Evolutionary conservation across 2,329 filamentous ascomycete species (phyloP), one percentile per base, ranked within the genome.

Genomic region (Amphichorda felina): DNA sequence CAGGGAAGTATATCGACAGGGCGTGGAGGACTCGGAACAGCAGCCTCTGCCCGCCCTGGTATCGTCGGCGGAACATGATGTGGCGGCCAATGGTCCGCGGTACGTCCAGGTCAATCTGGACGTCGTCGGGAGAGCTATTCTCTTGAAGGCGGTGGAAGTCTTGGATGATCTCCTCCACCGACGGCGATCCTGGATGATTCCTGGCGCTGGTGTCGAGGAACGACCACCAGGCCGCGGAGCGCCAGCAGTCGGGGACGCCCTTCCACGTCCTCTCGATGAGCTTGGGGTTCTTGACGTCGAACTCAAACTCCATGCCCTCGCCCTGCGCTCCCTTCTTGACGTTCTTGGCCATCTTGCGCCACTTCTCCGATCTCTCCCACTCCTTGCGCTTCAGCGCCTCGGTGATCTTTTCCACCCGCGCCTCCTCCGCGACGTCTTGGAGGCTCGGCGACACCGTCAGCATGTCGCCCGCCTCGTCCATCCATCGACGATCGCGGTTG

Each of bases 81-180:
- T 98, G 91, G 42, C 83, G 78, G 55, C 78, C 93, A 55, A 98
- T 94, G 4, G 91, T 96, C 36, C 91, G 74, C 1, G 91, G 91
- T 14, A 98, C 91, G 55, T 98, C 91, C 30, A 96, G 75, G 55
- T 98, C 91, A 48, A 98, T 98, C 60, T 98, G 91, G 16, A 89
- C 79, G 55, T 98, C 91, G 51, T 98, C 91, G 1, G 86, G 79
- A 3, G 83, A 94, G 37, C 75, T 75, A 40, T 77, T 63, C 13
- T 76, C 65, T 50, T 93, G 80, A 19, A 93, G 70, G 30, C 75
- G 71, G 53, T 83, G 72, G 51, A 86, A 94, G 21, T 72, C 66
- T 29, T 70, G 66, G 27, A 86, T 75, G 33, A 96, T 70, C 38
- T 83, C 70, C 28, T 79, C 74, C 38, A 91, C 84, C 0, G 75